Conservation (phyloP, 169 alveolate species). For the Amoebophrya sp. region DNA sequence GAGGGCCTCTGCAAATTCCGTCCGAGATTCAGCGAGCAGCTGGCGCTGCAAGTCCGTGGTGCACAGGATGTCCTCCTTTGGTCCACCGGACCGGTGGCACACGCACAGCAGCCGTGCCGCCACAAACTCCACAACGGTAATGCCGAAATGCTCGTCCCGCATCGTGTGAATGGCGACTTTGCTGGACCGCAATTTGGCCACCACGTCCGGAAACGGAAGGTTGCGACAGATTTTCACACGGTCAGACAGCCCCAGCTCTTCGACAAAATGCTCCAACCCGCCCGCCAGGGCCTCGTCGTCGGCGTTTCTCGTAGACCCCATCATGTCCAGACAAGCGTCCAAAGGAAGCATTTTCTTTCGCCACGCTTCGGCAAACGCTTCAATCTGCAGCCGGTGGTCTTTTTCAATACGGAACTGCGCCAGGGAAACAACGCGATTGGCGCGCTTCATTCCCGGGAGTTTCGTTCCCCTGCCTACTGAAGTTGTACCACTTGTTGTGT, state of each 20-base stretch:
- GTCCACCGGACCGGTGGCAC: constrained; percentile 86
- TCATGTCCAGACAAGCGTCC: constrained; percentile 50
- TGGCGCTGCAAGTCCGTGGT: background rate
- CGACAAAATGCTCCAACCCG: constrained; percentile 47
- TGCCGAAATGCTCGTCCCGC: constrained; percentile 85
- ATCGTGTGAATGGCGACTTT: constrained; percentile 82
- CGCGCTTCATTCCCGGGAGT: constrained; percentile 1
- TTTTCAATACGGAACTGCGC: constrained; percentile 85
- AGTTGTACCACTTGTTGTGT: no score
- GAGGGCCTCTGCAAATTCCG: background rate
- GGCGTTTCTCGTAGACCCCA: constrained; percentile 65
- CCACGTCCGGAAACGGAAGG: constrained; percentile 40
- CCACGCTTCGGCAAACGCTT: constrained; percentile 55
- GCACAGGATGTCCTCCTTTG: constrained; percentile 68
- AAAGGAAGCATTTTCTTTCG: constrained; percentile 42
- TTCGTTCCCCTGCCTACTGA: background rate
- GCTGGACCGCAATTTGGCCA: constrained; percentile 51
- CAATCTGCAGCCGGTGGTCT: constrained; percentile 63
- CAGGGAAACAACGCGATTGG: constrained; percentile 60
- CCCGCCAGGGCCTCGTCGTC: constrained; percentile 50
- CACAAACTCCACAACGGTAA: constrained; percentile 80
- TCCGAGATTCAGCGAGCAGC: background rate
- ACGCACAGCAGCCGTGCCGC: constrained; percentile 75
- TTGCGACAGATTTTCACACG: no score
- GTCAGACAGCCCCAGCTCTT: no score